Evolutionary conservation across 495 filamentous ascomycete genomes (phyloP), one percentile per base, ranked within the genome.

Genomic region (Xylona heveae): DNA sequence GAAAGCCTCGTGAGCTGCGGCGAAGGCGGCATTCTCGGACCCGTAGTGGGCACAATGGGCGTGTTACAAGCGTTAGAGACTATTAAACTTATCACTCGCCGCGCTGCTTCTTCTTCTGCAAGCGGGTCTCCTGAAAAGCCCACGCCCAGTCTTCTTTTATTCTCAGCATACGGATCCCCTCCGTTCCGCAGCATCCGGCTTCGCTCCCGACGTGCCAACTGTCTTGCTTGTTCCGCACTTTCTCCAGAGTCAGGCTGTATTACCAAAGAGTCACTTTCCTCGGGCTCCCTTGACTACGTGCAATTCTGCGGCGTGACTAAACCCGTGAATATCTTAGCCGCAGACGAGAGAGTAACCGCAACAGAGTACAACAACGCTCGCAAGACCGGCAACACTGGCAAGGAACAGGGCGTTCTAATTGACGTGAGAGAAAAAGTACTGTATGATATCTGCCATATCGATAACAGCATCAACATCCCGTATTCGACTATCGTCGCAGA

Each of bases 31-130:
- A 80, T 97, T 24, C 38, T 97, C 5, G 88, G 88, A 0, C 79
- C 88, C 0, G 85, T 93, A 0, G 88, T 97, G 0, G 88, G 88
- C 1, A 66, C 76, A 6, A 93, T 97, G 84, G 88, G 88, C 3
- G 73, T 92, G 2, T 52, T 92, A 24, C 83, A 93, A 53, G 88
- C 88, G 0, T 55, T 84, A 20, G 82, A 94, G 51, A 70, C 83
- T 5, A 74, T 97, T 44, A 91, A 92, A 44, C 47, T 94, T 3
- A 57, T 95, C 13, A 59, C 62, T 0, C 44, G 53, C 0, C 50
- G 43, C 10, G 16, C 6, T 14, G 20, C 14, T 42, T 39, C 10
- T 24, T 25, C 4, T 22, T 34, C 28, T 27, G 35, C 15, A 28
- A 17, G 15, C 31, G 7, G 15, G 35, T 22, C 12, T 22, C 17